phyloP scores from a whole-genome alignment of 768 basidiomycete genomes.

The Auriscalpium microsporum region DNA sequence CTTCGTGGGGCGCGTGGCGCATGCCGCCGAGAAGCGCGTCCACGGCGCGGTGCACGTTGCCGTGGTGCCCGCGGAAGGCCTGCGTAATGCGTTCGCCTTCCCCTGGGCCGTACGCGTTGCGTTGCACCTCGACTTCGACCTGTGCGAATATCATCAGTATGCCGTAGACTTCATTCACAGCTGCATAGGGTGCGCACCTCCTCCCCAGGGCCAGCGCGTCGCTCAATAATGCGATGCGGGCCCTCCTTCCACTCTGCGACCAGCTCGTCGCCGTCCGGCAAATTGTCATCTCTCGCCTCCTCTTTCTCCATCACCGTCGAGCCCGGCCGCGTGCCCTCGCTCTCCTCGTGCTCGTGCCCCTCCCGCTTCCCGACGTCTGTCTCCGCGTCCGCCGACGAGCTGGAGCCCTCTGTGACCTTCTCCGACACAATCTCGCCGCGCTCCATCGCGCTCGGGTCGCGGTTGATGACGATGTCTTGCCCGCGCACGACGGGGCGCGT shows the following conservation, averaged over 20 bases:
- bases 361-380: constrained; percentile 10
- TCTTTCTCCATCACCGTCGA: constrained; percentile 8
- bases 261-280: constrained; percentile 37
- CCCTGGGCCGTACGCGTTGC: constrained; percentile 22
- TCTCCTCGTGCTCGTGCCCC: constrained; percentile 16
- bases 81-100: constrained; percentile 22
- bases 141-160: constrained; percentile 9
- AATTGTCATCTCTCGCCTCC: constrained; percentile 27
- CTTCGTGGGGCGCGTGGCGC: constrained; percentile 10
- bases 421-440: constrained; percentile 30
- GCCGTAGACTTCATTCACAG: not conserved
- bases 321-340: constrained; percentile 1
- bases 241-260: constrained; percentile 66
- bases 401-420: not conserved
- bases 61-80: constrained; percentile 18
- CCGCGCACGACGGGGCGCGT: constrained; percentile 61
- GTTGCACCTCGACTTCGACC: constrained; percentile 28
- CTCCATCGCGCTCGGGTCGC: constrained; percentile 55
- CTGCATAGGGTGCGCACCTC: constrained; percentile 40
- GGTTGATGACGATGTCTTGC: constrained; percentile 79
- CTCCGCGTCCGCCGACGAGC: constrained; percentile 9
- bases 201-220: constrained; percentile 45
- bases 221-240: constrained; percentile 56
- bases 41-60: constrained; percentile 19
- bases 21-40: constrained; percentile 16